Evolutionary conservation across 164 flowering plant species (phyloP), one percentile per base, ranked within the genome.

Genomic region (Magnolia officinalis): DNA sequence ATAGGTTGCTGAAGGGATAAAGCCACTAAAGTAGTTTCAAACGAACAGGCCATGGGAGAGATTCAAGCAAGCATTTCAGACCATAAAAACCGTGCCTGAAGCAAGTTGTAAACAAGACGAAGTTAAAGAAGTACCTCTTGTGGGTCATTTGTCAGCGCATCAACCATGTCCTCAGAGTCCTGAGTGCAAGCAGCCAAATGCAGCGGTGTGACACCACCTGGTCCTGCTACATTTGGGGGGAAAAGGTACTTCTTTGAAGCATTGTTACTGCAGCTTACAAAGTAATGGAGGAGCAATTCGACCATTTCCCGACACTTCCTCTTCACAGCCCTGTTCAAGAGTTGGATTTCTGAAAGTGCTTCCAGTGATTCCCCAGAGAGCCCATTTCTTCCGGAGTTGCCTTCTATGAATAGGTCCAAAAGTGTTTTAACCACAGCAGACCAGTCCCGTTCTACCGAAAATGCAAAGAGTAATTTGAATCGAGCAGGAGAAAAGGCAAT

Each of bases 201-300:
- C 64, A 95, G 77, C 76, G 98, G 96, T 23, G 98, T 90, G 75
- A 92, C 59, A 29, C 93, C 95, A 51, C 92, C 94, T 77, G 97
- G 90, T 20, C 97, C 97, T 8, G 76, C 83, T 67, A 82, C 64
- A 83, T 89, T 86, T n/a, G 98, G 98, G 8, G 84, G 77, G 77
- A 92, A 94, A 23, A 94, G 79, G 64, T 86, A 91, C 65, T 69
- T 85, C 78, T 76, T 88, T 9, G 87, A 76, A 55, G 76, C 23
- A 70, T 76, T 83, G 68, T 55, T 51, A 66, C 70, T 18, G 67
- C 75, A 70, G 63, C n/a, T 68, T 1, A 88, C 66, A 61, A 78
- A 84, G 80, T 94, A 94, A 71, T 87, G 79, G 63, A 90, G 75
- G 21, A 94, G 93, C 83, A 92, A 77, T 75, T 91, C 87, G 55